A percentile compares a stretch with the other conserved stretches of the same genome.
These are phyloP conservation scores for Ambrosiella beaveri DNA, from an alignment of 2,329 filamentous ascomycete genomes.

Conservation along the genomic window DNA sequence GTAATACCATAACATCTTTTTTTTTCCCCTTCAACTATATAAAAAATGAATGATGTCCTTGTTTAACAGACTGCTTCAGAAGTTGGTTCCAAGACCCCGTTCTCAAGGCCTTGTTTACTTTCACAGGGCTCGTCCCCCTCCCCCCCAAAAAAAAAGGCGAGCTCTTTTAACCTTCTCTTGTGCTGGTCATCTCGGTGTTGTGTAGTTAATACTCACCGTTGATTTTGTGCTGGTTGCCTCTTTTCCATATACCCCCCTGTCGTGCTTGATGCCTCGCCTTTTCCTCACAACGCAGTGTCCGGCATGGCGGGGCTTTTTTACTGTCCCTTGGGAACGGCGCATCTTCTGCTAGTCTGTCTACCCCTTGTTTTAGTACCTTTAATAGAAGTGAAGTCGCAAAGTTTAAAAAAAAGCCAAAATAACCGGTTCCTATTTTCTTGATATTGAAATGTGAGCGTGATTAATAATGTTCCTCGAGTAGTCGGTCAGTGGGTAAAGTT, in stretches of 20 bases:
- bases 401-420: not conserved
- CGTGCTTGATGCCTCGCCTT: not conserved
- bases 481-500: not conserved
- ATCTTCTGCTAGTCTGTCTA: conserved; percentile 4
- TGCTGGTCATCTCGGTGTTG: conserved; percentile 8
- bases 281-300: conserved; percentile 5
- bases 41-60: not conserved
- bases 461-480: not conserved
- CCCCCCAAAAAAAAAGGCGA: not conserved
- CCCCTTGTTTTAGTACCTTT: conserved; percentile 5
- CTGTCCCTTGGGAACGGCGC: not conserved
- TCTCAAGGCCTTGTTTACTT: not conserved
- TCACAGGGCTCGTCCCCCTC: not conserved
- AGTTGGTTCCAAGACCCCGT: conserved; percentile 2
- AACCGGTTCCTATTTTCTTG: conserved; percentile 4
- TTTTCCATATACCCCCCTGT: conserved; percentile 1
- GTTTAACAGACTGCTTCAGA: not conserved
- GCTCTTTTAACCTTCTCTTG: conserved; percentile 1
- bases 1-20: too few species aligned
- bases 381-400: conserved; percentile 7
- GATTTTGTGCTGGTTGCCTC: conserved; percentile 6
- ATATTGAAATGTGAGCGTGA: not conserved
- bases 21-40: not conserved
- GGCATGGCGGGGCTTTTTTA: not conserved
- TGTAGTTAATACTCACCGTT: not conserved